Evolutionary conservation across 768 basidiomycete genomes (phyloP).

Genomic region (Xerocomellus dryophilus): DNA sequence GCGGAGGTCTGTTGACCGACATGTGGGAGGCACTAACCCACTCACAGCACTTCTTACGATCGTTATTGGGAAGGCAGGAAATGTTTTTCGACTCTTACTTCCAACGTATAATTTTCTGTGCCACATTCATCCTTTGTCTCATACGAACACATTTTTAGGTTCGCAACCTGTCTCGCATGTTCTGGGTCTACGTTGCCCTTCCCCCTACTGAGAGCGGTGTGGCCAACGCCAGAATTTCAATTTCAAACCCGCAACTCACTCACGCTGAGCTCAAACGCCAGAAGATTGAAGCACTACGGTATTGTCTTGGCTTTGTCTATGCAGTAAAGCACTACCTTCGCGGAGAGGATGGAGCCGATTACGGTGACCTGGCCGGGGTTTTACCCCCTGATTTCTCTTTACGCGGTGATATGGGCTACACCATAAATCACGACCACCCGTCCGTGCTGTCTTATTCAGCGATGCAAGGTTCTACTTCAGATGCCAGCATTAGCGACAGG

Average conservation of each 20-base stretch:
- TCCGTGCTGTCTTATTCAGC: slow-evolving; percentile 43
- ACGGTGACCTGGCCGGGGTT: slow-evolving; percentile 63
- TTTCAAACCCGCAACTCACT: slow-evolving; percentile 44
- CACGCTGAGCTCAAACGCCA: slow-evolving; percentile 52
- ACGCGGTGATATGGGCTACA: slow-evolving; percentile 43
- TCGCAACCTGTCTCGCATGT: slow-evolving; percentile 71
- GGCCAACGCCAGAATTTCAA: slow-evolving; percentile 49
- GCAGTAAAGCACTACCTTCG: slow-evolving; percentile 81
- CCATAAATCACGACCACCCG: slow-evolving; percentile 30
- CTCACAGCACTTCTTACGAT: slow-evolving; percentile 73
- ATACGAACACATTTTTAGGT: slow-evolving; percentile 33
- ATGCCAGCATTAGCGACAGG: slow-evolving; percentile 19
- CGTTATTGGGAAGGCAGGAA: slow-evolving; percentile 89
- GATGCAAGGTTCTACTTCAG: slow-evolving; percentile 33
- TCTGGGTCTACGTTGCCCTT: slow-evolving; percentile 77
- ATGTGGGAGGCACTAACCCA: not conserved
- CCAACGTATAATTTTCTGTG: slow-evolving; percentile 44
- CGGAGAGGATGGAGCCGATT: slow-evolving; percentile 73
- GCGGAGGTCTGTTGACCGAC: not conserved
- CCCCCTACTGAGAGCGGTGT: slow-evolving; percentile 52
- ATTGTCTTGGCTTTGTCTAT: slow-evolving; percentile 66
- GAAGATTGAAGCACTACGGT: slow-evolving; percentile 69
- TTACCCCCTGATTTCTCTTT: slow-evolving; percentile 60
- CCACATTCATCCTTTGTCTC: not conserved
- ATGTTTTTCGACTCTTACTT: slow-evolving; percentile 67